Evolutionary conservation across 2,329 filamentous ascomycete species (phyloP).

Genomic region (Ophiostoma australiae): DNA sequence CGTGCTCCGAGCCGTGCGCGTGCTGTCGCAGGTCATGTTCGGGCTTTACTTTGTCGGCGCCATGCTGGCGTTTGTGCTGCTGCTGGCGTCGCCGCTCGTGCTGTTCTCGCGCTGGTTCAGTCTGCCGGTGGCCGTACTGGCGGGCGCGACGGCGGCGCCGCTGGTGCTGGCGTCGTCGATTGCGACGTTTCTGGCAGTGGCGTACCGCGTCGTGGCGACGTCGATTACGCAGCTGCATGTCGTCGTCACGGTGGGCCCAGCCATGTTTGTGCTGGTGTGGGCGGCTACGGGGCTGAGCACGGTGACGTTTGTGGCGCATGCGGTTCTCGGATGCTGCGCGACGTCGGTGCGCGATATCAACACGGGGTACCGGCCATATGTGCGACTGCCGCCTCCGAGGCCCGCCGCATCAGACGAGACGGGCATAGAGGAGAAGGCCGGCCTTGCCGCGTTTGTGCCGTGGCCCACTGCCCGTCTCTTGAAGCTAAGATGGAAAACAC

Average conservation of each 20-base stretch:
- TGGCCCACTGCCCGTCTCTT: neutral
- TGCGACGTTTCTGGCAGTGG: constrained; percentile 76
- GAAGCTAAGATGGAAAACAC: neutral
- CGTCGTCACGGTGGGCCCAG: constrained; percentile 58
- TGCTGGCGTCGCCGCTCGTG: constrained; percentile 59
- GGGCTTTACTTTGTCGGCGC: constrained; percentile 72
- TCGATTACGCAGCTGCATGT: constrained; percentile 73
- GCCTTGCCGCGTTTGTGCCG: neutral
- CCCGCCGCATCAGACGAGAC: neutral
- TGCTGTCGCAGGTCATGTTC: constrained; percentile 82
- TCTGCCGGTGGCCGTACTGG: constrained; percentile 62
- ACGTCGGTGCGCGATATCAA: constrained; percentile 54
- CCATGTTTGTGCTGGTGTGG: constrained; percentile 91
- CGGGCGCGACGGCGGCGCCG: constrained; percentile 61
- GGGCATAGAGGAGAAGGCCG: neutral
- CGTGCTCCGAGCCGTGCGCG: constrained; percentile 67
- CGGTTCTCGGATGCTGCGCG: constrained; percentile 68
- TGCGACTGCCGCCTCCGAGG: constrained; percentile 26
- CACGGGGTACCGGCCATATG: constrained; percentile 34
- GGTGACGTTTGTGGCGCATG: constrained; percentile 67
- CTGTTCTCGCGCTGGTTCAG: constrained; percentile 54
- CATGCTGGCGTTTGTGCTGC: constrained; percentile 65
- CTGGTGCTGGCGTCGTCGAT: constrained; percentile 65
- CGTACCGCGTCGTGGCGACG: constrained; percentile 72
- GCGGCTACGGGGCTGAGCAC: constrained; percentile 63